Evolutionary conservation across 1,284 basidiomycete genomes (phyloP).

Genomic region (Sanghuangporus weigelae): DNA sequence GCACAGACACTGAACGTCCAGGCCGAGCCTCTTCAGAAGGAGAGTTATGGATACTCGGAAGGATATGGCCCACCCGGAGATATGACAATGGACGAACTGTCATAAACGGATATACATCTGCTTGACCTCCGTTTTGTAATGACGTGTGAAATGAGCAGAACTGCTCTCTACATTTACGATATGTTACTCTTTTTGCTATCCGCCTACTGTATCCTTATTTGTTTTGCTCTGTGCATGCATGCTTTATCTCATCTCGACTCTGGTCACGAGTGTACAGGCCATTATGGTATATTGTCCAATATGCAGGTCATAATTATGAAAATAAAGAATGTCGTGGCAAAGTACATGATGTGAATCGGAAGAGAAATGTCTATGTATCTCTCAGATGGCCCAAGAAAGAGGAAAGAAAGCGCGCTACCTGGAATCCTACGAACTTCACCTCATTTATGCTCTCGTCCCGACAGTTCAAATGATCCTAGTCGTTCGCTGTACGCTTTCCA

Average conservation of each 20-base stretch:
- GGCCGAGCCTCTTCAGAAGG: not conserved
- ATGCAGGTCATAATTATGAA: not conserved
- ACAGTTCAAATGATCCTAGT: slow-evolving; percentile 14
- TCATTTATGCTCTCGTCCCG: not conserved
- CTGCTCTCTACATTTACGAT: not conserved
- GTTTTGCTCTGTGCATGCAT: not conserved
- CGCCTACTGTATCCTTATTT: not conserved
- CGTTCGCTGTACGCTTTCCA: slow-evolving; percentile 18
- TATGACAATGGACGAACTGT: slow-evolving; percentile 17
- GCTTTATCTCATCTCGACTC: not conserved
- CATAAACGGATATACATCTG: not conserved
- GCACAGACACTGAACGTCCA: slow-evolving; percentile 21
- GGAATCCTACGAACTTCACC: not conserved
- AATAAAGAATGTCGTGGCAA: not conserved
- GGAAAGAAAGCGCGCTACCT: not conserved
- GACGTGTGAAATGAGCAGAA: not conserved
- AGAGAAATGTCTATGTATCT: not conserved
- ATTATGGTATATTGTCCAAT: not conserved
- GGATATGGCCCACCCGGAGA: not conserved
- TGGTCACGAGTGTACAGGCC: too few species aligned
- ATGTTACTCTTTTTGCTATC: not conserved
- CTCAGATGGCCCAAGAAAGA: not conserved
- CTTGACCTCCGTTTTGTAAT: not conserved
- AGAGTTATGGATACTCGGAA: not conserved
- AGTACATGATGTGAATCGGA: not conserved